Evolutionary conservation across 345 rosid species (phyloP).

Genomic region (Citrus glauca): DNA sequence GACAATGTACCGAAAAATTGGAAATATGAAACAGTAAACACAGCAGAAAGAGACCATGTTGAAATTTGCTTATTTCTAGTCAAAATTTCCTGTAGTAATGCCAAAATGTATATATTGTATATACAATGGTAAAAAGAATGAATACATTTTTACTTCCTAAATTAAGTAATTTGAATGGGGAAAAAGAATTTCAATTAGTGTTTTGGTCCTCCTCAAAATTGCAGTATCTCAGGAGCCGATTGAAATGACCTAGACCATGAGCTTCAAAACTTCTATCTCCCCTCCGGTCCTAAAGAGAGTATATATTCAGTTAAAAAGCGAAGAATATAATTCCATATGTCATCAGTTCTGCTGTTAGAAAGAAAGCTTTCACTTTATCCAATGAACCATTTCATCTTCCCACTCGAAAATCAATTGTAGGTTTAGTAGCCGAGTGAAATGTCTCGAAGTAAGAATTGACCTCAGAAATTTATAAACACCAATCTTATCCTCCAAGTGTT

Average conservation of each 20-base stretch:
- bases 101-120: constrained; percentile 31
- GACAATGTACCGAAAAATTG: not conserved
- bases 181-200: constrained; percentile 20
- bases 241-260: not conserved
- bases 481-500: constrained; percentile 51
- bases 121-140: constrained; percentile 20
- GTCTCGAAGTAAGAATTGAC: not conserved
- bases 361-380: constrained; percentile 1
- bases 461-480: not conserved
- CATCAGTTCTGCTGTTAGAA: constrained; percentile 6
- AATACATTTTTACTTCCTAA: constrained; percentile 10
- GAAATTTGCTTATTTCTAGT: not conserved
- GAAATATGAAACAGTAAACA: not conserved
- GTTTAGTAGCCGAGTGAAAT: not conserved
- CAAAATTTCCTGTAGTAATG: constrained; percentile 21
- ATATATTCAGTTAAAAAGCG: not conserved
- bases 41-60: not conserved
- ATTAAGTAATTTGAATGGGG: constrained; percentile 12
- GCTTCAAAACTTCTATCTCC: constrained; percentile 5
- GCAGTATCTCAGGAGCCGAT: not conserved
- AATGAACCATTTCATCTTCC: constrained; percentile 1
- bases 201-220: not conserved
- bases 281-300: not conserved
- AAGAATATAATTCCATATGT: constrained; percentile 4
- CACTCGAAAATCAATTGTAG: not conserved